These are phyloP conservation scores for Pichia phayaonensis DNA, from an alignment of 805 yeast species.

Conservation along the genomic window DNA sequence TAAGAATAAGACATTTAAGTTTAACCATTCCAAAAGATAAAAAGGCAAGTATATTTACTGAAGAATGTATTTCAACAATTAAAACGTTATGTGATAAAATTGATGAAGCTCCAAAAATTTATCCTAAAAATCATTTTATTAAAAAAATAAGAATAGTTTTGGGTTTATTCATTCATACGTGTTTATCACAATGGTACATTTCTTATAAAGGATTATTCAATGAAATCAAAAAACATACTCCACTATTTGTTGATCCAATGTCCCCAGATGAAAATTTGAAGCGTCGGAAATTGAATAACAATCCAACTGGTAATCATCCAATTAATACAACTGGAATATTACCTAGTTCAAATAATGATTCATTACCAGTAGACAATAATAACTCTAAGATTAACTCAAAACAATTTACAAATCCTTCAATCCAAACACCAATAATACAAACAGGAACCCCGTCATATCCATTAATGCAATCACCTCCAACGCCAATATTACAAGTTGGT, in stretches of 20 bases:
- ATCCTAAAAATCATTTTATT: conserved; percentile 42
- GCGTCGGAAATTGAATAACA: background rate
- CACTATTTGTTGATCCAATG: conserved; percentile 1
- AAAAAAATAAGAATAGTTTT: conserved; percentile 49
- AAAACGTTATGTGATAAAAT: conserved; percentile 19
- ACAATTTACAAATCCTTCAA: background rate
- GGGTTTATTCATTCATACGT: conserved; percentile 54
- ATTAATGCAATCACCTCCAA: background rate
- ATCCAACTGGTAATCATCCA: background rate
- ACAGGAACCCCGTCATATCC: background rate
- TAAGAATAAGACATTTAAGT: conserved; percentile 49
- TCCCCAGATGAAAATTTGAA: background rate
- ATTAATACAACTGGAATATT: background rate
- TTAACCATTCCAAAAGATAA: conserved; percentile 41
- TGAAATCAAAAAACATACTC: conserved; percentile 6
- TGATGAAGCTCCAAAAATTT: conserved; percentile 25
- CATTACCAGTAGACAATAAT: background rate
- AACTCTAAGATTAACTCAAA: background rate
- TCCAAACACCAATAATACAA: background rate
- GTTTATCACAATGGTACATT: conserved; percentile 42
- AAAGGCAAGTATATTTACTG: conserved; percentile 41
- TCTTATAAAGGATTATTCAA: conserved; percentile 13
- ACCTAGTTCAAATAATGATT: background rate
- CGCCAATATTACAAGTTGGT: background rate
- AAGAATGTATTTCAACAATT: conserved; percentile 29